Percentiles rank a stretch among this genome's conserved stretches.
Evolutionary conservation across 768 basidiomycete species (phyloP).

Genomic region (Suillus placidus): DNA sequence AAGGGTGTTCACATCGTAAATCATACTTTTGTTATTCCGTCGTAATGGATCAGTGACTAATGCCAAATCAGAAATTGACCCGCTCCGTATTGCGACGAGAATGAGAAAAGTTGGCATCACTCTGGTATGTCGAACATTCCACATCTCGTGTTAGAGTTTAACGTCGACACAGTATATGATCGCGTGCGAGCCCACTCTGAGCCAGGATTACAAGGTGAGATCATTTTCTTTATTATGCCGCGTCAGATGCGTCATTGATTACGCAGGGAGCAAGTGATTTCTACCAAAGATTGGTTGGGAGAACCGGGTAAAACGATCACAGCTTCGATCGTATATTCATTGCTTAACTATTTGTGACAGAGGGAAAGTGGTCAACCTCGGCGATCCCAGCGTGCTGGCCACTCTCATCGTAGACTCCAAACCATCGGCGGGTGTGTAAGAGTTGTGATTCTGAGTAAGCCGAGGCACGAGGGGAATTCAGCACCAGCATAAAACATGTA

Average conservation of each 20-base stretch:
- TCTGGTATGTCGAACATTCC: not conserved
- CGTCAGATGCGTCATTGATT: too few species aligned
- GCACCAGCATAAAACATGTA: not conserved
- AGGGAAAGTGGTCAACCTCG: not conserved
- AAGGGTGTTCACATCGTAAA: not conserved
- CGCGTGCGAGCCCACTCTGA: too few species aligned
- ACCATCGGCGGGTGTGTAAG: too few species aligned
- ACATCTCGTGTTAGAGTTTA: not conserved
- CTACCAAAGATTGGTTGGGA: not conserved
- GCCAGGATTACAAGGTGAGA: not conserved
- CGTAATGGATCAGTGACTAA: not conserved
- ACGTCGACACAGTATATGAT: not conserved
- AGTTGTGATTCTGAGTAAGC: too few species aligned
- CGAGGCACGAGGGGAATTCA: too few species aligned
- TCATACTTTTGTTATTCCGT: too few species aligned
- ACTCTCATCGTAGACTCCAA: too few species aligned
- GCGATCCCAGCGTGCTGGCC: not conserved
- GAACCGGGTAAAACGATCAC: not conserved
- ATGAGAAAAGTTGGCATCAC: not conserved
- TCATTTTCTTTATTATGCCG: not conserved
- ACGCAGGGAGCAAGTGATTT: not conserved
- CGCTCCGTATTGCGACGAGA: not conserved
- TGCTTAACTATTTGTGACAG: not conserved
- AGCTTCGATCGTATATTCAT: not conserved
- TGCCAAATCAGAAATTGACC: not conserved